Percentiles rank a stretch among this genome's conserved stretches.
Evolutionary conservation across 164 flowering plant genomes (phyloP).

Genomic region (Euptelea pleiosperma): DNA sequence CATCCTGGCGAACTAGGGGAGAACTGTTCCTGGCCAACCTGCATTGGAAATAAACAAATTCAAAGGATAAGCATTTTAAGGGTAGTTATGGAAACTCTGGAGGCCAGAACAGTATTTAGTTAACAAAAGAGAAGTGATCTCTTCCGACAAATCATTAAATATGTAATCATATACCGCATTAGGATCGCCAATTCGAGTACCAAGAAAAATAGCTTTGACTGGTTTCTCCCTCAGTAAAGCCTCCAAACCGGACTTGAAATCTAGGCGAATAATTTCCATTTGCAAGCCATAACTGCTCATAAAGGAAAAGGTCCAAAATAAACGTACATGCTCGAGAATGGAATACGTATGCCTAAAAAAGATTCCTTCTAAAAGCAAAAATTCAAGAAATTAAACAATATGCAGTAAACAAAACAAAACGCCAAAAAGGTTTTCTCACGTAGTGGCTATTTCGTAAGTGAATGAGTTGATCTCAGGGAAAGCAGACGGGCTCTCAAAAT

Average conservation of each 20-base stretch:
- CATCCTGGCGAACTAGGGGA: conserved; percentile 99
- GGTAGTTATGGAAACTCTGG: neutral
- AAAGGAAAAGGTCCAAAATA: conserved; percentile 1
- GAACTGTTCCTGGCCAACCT: conserved; percentile 99
- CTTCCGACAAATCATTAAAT: too few relatives aligned
- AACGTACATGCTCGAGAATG: conserved; percentile 6
- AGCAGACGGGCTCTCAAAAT: conserved; percentile 85
- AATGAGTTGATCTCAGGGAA: conserved; percentile 92
- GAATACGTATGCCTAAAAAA: too few relatives aligned
- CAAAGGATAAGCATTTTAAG: neutral
- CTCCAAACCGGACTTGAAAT: conserved; percentile 98
- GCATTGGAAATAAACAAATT: conserved; percentile 25
- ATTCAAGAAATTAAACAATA: neutral
- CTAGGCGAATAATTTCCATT: conserved; percentile 75
- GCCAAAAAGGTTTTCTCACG: conserved; percentile 36
- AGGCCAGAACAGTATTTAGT: too few relatives aligned
- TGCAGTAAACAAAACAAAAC: neutral
- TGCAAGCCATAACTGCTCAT: conserved; percentile 71
- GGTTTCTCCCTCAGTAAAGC: conserved; percentile 68
- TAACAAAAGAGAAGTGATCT: neutral
- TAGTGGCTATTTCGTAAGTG: conserved; percentile 73
- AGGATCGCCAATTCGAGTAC: conserved; percentile 98
- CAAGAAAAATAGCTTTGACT: conserved; percentile 88
- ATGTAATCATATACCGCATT: conserved; percentile 96
- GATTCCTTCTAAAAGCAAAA: neutral